Conservation (phyloP, 2,329 filamentous ascomycete species). For the Fusarium marasasianum region DNA sequence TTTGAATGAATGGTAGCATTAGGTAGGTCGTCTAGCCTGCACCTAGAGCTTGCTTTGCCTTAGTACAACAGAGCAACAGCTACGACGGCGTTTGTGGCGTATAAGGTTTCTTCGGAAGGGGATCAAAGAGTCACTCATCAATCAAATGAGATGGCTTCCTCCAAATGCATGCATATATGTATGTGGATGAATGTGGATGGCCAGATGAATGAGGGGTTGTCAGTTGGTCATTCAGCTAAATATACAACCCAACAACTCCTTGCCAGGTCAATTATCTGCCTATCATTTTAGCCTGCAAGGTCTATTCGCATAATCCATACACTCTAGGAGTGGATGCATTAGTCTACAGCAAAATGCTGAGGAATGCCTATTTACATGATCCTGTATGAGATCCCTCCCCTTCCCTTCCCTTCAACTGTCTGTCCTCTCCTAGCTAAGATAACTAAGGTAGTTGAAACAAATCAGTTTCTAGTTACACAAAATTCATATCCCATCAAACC, state of each 20-base stretch:
- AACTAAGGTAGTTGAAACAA: background rate
- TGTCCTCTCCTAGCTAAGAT: too few relatives aligned
- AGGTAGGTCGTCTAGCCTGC: background rate
- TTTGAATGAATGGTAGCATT: background rate
- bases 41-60: background rate
- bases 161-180: background rate
- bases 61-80: background rate
- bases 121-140: background rate
- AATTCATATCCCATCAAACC: background rate
- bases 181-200: background rate
- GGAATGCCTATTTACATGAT: background rate
- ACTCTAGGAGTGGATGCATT: background rate
- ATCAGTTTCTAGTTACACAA: background rate
- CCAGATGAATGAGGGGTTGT: constrained; percentile 16
- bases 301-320: background rate
- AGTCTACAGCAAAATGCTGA: background rate
- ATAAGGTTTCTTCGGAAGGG: constrained; percentile 4
- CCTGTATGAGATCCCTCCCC: too few relatives aligned
- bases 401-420: background rate
- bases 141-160: background rate
- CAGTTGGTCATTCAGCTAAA: background rate
- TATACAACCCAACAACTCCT: background rate
- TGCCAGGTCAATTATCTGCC: background rate
- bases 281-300: background rate
- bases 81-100: constrained; percentile 16